Evolutionary conservation across 1,284 basidiomycete genomes (phyloP), one percentile per base, ranked within the genome.

Genomic region (Irpex lacteus): DNA sequence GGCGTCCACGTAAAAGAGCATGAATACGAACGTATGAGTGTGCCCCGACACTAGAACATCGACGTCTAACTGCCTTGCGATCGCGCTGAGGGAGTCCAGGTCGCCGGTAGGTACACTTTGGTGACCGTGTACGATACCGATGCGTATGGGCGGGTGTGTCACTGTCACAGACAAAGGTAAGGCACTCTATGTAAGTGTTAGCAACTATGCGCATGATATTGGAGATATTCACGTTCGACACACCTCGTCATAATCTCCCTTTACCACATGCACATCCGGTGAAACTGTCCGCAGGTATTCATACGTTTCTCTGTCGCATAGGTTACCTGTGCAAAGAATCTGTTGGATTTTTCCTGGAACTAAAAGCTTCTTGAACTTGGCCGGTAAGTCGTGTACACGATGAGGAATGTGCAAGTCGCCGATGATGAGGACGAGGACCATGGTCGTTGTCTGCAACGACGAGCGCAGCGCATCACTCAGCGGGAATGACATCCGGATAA

Each of bases 311-410:
- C 92, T 90, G 80, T 99, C 98, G 76, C 95, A 98, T 11, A 98
- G 91, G 74, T 99, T 99, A 58, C 97, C 98, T 0, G 97, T 99
- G 75, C 96, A 98, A 38, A 99, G 85, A 67, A 99, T 98, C 78
- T 99, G 97, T 68, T 97, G 94, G 50, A 99, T 99, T 80, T 99
- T 99, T 44, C 98, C 97, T 8, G 97, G 89, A 2, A 96, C 95
- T 0, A 99, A 84, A 0, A 99, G 89, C 75, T 98, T 98, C 80
- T 97, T 97, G 81, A 99, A 99, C 80, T 98, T 98, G 19, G 87
- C 82, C 0, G 97, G 96, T 4, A 99, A 84, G 74, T 98, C 97
- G 74, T 97, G 94, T 1, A 86, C 83, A 59, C 92, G 82, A 73
- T 94, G 90, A 1, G 96, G 96, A 72, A 98, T 97, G 75, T 97